phyloP scores from a whole-genome alignment of 805 yeast genomes.

The Starmerella riodocensis region DNA sequence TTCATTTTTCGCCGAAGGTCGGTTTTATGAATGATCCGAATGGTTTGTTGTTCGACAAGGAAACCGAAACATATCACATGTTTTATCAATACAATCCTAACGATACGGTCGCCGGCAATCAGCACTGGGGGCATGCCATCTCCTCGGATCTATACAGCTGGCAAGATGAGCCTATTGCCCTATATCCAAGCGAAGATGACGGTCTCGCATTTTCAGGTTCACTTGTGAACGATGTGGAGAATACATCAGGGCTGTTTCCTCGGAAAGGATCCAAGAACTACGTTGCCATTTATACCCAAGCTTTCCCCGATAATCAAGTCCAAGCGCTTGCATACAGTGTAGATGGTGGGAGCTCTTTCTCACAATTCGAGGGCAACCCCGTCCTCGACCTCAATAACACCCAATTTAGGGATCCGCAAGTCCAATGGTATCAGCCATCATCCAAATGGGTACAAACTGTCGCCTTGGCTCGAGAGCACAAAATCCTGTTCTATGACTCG shows the following conservation, averaged over 20 bases:
- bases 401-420: constrained; percentile 19
- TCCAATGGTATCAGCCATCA: constrained; percentile 14
- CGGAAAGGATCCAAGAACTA: constrained; percentile 24
- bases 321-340: constrained; percentile 29
- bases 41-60: constrained; percentile 30
- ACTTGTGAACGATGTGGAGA: constrained; percentile 29
- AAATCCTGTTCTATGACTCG: constrained; percentile 16
- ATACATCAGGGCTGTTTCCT: constrained; percentile 29
- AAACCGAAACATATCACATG: constrained; percentile 25
- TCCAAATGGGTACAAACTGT: constrained; percentile 17
- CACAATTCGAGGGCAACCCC: constrained; percentile 26
- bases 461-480: constrained; percentile 16
- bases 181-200: constrained; percentile 21
- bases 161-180: constrained; percentile 28
- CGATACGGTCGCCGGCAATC: constrained; percentile 27
- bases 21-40: constrained; percentile 38
- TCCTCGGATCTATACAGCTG: constrained; percentile 29
- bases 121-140: constrained; percentile 35
- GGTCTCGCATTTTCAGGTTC: constrained; percentile 31
- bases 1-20: constrained; percentile 28
- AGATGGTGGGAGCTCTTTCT: constrained; percentile 30
- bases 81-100: constrained; percentile 33
- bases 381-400: constrained; percentile 24
- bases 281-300: constrained; percentile 30
- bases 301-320: constrained; percentile 23